Percentiles rank a stretch among this genome's conserved stretches.
Evolutionary conservation across 2,329 filamentous ascomycete genomes (phyloP).

Genomic region (Penicillium palitans): DNA sequence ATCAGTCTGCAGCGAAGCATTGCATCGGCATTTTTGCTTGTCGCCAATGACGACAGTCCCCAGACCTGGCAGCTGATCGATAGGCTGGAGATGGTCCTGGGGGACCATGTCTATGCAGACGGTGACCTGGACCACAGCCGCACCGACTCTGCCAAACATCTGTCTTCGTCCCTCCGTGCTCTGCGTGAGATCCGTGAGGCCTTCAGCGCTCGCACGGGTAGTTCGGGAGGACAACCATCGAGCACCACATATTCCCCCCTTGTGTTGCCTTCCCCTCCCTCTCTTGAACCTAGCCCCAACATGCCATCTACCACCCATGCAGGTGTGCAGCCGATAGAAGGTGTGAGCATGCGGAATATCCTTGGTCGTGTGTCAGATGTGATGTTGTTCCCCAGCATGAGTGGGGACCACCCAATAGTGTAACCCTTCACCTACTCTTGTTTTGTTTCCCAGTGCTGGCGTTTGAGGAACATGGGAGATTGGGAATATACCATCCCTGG

Average conservation of each 20-base stretch:
- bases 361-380: conserved; percentile 37
- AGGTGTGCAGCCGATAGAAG: conserved; percentile 18
- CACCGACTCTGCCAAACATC: conserved; percentile 38
- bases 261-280: conserved; percentile 19
- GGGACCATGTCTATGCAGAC: conserved; percentile 35
- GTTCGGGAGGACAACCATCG: not conserved
- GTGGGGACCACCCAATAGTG: conserved; percentile 10
- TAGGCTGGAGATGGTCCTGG: conserved; percentile 31
- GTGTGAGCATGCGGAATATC: conserved; percentile 33
- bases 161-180: conserved; percentile 35
- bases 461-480: not conserved
- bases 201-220: conserved; percentile 23
- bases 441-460: not conserved
- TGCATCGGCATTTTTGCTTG: conserved; percentile 43
- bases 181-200: conserved; percentile 35
- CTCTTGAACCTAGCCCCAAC: conserved; percentile 10
- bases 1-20: conserved; percentile 45
- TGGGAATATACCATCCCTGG: not conserved
- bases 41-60: conserved; percentile 31
- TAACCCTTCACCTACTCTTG: not conserved
- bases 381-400: conserved; percentile 39
- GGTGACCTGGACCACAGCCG: conserved; percentile 24
- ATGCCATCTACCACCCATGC: not conserved
- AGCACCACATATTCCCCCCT: conserved; percentile 12
- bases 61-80: conserved; percentile 32